Percentiles rank a stretch among this genome's conserved stretches.
These are phyloP conservation scores for Rhynchospora tenuis DNA, from an alignment of 176 grass and related monocot species.

Conservation along the genomic window DNA sequence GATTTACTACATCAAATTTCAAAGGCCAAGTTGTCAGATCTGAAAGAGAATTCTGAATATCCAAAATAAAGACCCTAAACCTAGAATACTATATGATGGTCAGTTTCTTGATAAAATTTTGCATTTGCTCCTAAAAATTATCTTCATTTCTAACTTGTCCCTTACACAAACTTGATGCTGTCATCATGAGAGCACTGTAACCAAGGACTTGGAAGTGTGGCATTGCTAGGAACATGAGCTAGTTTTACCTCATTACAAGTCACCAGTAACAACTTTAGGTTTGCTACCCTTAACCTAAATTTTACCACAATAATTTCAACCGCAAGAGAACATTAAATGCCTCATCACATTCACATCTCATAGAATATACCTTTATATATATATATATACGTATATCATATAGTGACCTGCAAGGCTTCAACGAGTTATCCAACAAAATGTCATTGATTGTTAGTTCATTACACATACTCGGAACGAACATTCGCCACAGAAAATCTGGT, in stretches of 20 bases:
- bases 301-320: too few species aligned
- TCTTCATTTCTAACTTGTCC: neutral
- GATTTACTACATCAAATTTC: neutral
- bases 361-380: too few species aligned
- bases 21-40: neutral
- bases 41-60: neutral
- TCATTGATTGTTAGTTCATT: neutral
- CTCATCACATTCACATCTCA: too few species aligned
- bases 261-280: too few species aligned
- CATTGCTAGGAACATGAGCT: neutral
- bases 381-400: too few species aligned
- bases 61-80: neutral
- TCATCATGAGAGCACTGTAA: neutral
- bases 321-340: too few species aligned
- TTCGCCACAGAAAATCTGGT: neutral
- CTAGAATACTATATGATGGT: neutral
- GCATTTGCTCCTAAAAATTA: neutral
- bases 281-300: too few species aligned
- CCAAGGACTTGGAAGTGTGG: neutral
- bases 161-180: neutral
- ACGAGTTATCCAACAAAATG: neutral
- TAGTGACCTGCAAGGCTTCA: too few species aligned
- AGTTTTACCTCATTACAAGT: neutral
- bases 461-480: neutral
- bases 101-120: neutral